Evolutionary conservation across 495 filamentous ascomycete genomes (phyloP).

Genomic region (Daldinia loculata): DNA sequence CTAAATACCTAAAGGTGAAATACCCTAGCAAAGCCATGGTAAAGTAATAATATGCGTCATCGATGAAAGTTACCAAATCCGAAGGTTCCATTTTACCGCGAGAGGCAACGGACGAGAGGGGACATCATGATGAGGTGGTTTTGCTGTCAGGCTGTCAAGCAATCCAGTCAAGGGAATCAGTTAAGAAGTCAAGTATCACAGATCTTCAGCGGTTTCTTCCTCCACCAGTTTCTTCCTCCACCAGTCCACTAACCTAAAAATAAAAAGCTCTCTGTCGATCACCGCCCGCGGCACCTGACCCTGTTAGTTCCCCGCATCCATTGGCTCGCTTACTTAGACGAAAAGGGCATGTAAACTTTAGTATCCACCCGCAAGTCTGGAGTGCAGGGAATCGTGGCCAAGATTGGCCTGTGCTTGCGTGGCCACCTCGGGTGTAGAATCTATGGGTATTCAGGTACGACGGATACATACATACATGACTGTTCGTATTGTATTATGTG

Average conservation of each 20-base stretch:
- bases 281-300: conserved; percentile 28
- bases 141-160: not conserved
- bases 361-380: conserved; percentile 13
- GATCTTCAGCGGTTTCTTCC: conserved; percentile 26
- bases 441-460: conserved; percentile 2
- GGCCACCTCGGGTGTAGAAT: not conserved
- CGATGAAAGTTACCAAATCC: too few relatives aligned
- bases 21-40: too few relatives aligned
- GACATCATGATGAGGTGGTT: conserved; percentile 18
- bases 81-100: too few relatives aligned
- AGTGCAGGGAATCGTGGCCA: not conserved
- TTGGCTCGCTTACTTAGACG: conserved; percentile 35
- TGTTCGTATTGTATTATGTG: not conserved
- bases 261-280: conserved; percentile 25
- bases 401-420: not conserved
- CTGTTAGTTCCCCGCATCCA: not conserved
- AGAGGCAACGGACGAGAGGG: not conserved
- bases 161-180: not conserved
- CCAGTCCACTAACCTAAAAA: conserved; percentile 29
- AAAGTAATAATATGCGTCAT: too few relatives aligned
- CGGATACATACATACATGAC: not conserved
- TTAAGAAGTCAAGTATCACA: not conserved
- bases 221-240: not conserved
- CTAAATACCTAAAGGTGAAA: not conserved
- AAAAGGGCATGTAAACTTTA: conserved; percentile 16